Conservation (phyloP, 208 protist species). For the Leishmania arabica region DNA sequence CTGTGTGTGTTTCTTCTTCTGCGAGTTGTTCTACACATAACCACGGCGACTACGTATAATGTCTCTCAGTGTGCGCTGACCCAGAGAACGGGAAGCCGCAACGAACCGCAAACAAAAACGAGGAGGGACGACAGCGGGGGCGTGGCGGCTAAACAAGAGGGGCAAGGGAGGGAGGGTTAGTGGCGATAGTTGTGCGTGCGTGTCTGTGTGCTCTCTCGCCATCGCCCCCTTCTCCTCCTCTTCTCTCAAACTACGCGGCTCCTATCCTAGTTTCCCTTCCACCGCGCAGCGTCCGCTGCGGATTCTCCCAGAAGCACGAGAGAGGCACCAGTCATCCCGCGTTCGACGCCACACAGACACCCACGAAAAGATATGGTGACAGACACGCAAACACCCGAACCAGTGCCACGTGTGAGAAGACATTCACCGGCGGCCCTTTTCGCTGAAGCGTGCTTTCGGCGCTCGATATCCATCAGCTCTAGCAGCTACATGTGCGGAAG, state of each 20-base stretch:
- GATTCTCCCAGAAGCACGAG: background rate
- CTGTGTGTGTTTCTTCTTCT: background rate
- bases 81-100: background rate
- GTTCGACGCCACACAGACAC: background rate
- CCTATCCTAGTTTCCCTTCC: background rate
- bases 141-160: background rate
- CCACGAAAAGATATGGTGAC: background rate
- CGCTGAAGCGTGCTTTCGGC: background rate
- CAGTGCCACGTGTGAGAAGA: background rate
- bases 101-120: too few relatives aligned
- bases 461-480: background rate
- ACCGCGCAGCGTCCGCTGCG: background rate
- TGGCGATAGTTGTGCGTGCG: background rate
- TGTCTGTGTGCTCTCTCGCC: conserved; percentile 2
- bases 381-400: background rate
- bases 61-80: background rate
- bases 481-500: background rate
- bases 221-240: background rate
- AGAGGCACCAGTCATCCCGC: background rate
- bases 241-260: background rate
- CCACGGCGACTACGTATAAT: background rate
- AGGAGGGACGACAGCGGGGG: too few relatives aligned
- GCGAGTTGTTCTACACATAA: background rate
- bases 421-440: background rate
- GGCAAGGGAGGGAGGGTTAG: background rate